Conservation (phyloP, 106 monocot species). For the Acorus calamus region DNA sequence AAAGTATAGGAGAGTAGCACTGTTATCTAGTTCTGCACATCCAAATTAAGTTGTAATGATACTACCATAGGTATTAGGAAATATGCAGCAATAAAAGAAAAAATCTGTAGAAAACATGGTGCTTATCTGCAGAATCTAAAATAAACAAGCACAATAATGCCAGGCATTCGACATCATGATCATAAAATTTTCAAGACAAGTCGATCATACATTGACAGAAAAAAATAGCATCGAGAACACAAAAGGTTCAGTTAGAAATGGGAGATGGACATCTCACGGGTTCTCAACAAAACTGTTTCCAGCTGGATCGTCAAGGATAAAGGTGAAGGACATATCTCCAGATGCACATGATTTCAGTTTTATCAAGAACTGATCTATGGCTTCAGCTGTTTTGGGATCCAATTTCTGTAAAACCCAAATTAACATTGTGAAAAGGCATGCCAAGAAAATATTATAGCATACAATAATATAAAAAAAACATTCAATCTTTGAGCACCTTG, state of each 20-base stretch:
- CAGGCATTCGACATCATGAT: too few species aligned
- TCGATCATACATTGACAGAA: too few species aligned
- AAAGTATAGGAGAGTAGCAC: too few species aligned
- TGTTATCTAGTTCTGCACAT: too few species aligned
- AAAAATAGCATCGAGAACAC: background rate
- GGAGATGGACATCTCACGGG: slow-evolving; percentile 42
- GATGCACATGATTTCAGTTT: slow-evolving; percentile 63
- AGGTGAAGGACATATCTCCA: slow-evolving; percentile 63
- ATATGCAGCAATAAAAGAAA: too few species aligned
- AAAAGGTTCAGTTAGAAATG: too few species aligned
- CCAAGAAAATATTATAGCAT: background rate
- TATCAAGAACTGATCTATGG: slow-evolving; percentile 78
- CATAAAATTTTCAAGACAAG: too few species aligned
- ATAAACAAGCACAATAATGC: too few species aligned
- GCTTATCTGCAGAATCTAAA: too few species aligned
- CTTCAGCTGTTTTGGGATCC: slow-evolving; percentile 72
- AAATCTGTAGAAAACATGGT: too few species aligned
- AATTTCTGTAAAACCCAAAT: slow-evolving; percentile 54
- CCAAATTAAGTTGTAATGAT: too few species aligned
- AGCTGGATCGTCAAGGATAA: slow-evolving; percentile 92
- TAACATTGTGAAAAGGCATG: background rate
- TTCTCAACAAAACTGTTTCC: slow-evolving; percentile 98
- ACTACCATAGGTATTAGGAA: too few species aligned
- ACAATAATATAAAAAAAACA: background rate
- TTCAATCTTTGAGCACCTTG: slow-evolving; percentile 35